Evolutionary conservation across 768 basidiomycete species (phyloP).

Genomic region (Leccinum aurantiacum): DNA sequence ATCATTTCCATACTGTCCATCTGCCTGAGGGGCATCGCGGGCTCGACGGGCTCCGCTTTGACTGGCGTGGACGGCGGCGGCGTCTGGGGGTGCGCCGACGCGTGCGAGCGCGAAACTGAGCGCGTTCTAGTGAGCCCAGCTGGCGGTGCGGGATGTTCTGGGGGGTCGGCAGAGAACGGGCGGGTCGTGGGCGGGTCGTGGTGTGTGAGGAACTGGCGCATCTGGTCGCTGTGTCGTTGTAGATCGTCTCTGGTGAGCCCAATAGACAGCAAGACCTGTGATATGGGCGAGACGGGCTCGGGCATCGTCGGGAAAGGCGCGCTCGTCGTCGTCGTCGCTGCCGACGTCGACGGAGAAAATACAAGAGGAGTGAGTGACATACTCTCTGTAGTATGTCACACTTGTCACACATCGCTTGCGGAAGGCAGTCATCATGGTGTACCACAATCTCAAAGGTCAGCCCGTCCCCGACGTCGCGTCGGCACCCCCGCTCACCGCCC

Average conservation of each 20-base stretch:
- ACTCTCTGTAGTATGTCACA: slow-evolving; percentile 13
- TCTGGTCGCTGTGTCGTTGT: slow-evolving; percentile 67
- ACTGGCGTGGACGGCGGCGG: slow-evolving; percentile 59
- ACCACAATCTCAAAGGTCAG: slow-evolving; percentile 84
- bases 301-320: background rate
- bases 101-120: slow-evolving; percentile 49
- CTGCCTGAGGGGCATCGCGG: slow-evolving; percentile 48
- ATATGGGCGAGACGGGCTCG: slow-evolving; percentile 60
- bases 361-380: background rate
- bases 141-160: slow-evolving; percentile 32
- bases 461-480: slow-evolving; percentile 2
- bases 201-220: slow-evolving; percentile 74
- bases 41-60: slow-evolving; percentile 60
- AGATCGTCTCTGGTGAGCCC: slow-evolving; percentile 80
- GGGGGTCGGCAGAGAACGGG: slow-evolving; percentile 37
- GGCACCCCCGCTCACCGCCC: slow-evolving; percentile 21
- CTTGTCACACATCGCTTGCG: slow-evolving; percentile 21
- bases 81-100: slow-evolving; percentile 36
- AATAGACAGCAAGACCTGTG: slow-evolving; percentile 65
- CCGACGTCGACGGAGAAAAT: slow-evolving; percentile 22
- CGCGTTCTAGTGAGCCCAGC: slow-evolving; percentile 45
- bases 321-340: slow-evolving; percentile 21
- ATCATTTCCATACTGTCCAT: slow-evolving; percentile 78
- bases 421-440: slow-evolving; percentile 57
- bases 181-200: slow-evolving; percentile 48